phyloP scores from a whole-genome alignment of 768 basidiomycete genomes.

The Atractiella rhizophila region DNA sequence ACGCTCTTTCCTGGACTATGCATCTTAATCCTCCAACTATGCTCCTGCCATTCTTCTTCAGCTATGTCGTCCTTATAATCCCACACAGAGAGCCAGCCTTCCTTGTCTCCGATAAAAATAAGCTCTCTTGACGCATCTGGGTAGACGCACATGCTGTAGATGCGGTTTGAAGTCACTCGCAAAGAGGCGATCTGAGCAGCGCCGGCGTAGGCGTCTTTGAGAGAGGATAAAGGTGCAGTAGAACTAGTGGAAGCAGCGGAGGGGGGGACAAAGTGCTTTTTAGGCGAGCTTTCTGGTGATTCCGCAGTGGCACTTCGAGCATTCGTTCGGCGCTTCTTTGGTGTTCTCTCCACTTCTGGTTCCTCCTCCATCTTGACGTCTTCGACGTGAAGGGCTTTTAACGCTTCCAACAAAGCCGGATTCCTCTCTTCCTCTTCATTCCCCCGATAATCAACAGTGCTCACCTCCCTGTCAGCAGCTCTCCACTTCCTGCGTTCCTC shows the following conservation, averaged over 20 bases:
- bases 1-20: conserved; percentile 19
- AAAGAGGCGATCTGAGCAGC: conserved; percentile 17
- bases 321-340: conserved; percentile 8
- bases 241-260: too few species aligned
- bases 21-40: not conserved
- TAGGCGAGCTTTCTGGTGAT: too few species aligned
- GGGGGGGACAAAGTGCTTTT: too few species aligned
- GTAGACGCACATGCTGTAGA: conserved; percentile 23
- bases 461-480: not conserved
- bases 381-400: conserved; percentile 9
- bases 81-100: conserved; percentile 20
- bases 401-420: not conserved
- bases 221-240: too few species aligned
- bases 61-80: conserved; percentile 16
- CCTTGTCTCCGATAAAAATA: conserved; percentile 23
- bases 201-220: conserved; percentile 16
- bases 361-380: not conserved
- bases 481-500: not conserved
- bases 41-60: conserved; percentile 13
- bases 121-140: conserved; percentile 20
- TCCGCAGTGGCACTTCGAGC: conserved; percentile 3
- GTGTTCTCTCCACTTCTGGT: conserved; percentile 7
- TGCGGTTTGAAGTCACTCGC: conserved; percentile 22
- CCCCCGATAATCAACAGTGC: conserved; percentile 1
- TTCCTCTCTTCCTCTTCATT: not conserved